phyloP scores from a whole-genome alignment of 352 stramenopile genomes.

The Globisporangium recalcitrans region DNA sequence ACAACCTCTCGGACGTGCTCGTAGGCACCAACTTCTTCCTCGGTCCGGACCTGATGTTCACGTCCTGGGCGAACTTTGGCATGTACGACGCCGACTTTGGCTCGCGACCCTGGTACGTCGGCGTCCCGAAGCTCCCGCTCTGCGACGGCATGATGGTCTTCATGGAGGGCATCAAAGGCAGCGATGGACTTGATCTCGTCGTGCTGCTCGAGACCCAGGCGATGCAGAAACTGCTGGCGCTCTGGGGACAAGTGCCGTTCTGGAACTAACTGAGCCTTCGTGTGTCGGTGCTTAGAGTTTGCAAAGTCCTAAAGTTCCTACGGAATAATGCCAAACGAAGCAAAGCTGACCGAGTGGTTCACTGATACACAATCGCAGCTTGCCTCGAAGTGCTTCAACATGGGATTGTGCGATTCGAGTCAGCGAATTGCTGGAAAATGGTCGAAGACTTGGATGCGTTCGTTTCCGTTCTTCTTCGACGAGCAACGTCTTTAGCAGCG shows the following conservation, averaged over 20 bases:
- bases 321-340: no score
- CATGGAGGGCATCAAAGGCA: slow-evolving; percentile 34
- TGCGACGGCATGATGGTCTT: slow-evolving; percentile 44
- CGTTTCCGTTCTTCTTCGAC: no score
- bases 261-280: neutral
- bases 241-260: slow-evolving; percentile 23
- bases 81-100: slow-evolving; percentile 62
- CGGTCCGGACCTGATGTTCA: slow-evolving; percentile 53
- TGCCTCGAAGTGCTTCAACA: no score
- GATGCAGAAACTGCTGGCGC: slow-evolving; percentile 31
- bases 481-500: no score
- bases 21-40: slow-evolving; percentile 44
- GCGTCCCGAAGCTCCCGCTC: slow-evolving; percentile 24
- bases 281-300: neutral
- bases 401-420: no score
- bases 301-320: no score
- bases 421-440: no score
- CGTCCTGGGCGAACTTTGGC: slow-evolving; percentile 47
- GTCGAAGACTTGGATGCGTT: no score
- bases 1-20: slow-evolving; percentile 27
- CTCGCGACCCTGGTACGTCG: slow-evolving; percentile 31
- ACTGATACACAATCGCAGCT: no score
- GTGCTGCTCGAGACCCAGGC: slow-evolving; percentile 33
- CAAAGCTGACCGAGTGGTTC: no score
- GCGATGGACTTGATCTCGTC: slow-evolving; percentile 34